Evolutionary conservation across 306 rosid species (phyloP).

Genomic region (Spatholobus suberectus): DNA sequence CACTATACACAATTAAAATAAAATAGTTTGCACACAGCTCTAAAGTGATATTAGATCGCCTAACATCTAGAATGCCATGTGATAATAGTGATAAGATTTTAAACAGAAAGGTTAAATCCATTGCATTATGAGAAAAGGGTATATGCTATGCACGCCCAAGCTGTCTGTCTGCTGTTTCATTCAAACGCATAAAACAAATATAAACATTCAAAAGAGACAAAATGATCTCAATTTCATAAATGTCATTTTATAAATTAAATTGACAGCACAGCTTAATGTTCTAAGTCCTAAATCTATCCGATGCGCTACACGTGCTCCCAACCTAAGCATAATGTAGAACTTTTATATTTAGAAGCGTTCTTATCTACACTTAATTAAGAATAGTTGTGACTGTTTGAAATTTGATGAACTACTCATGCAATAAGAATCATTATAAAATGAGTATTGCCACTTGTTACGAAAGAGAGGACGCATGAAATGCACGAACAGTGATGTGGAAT

Average conservation of each 20-base stretch:
- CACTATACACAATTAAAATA: neutral
- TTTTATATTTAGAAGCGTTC: too few species aligned
- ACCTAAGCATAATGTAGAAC: neutral
- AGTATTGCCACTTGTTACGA: neutral
- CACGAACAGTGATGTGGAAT: neutral
- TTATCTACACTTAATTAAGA: neutral
- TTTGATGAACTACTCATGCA: neutral
- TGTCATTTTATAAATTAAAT: neutral
- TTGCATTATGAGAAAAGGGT: neutral
- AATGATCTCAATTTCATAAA: slow-evolving; percentile 50
- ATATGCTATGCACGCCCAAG: slow-evolving; percentile 42
- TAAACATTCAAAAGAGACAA: slow-evolving; percentile 32
- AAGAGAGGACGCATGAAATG: neutral
- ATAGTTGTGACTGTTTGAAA: neutral
- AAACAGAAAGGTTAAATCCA: neutral
- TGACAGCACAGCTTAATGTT: neutral
- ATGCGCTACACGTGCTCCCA: neutral
- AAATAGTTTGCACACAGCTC: slow-evolving; percentile 29
- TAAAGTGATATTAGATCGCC: neutral
- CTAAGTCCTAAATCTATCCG: neutral
- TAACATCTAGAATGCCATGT: too few species aligned
- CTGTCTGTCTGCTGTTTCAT: slow-evolving; percentile 6
- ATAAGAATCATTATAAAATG: too few species aligned
- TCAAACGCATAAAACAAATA: neutral
- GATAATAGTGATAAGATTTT: neutral